Conservation (phyloP, 805 yeast genomes). For the Metschnikowia lunata region DNA sequence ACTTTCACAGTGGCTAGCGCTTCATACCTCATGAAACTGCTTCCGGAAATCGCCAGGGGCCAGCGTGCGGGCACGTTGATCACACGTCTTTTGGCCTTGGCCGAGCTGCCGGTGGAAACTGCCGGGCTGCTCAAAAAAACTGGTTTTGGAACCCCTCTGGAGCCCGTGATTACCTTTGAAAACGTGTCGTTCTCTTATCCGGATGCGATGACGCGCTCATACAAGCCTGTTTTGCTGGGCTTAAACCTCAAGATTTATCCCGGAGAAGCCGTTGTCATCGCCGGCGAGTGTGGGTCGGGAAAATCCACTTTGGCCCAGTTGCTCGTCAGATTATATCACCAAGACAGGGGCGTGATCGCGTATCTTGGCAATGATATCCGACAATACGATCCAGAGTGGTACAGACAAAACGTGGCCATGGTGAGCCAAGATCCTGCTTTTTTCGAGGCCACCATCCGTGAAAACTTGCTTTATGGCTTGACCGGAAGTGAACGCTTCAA, state of each 20-base stretch:
- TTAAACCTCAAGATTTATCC: slow-evolving; percentile 40
- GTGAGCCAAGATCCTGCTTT: slow-evolving; percentile 75
- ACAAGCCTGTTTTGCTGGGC: slow-evolving; percentile 32
- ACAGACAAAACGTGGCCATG: slow-evolving; percentile 55
- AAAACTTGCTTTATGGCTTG: slow-evolving; percentile 66
- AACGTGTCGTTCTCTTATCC: slow-evolving; percentile 51
- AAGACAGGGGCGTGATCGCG: slow-evolving; percentile 35
- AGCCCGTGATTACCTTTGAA: slow-evolving; percentile 40
- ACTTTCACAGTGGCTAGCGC: slow-evolving; percentile 70
- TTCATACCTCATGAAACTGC: slow-evolving; percentile 50
- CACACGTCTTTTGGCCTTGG: slow-evolving; percentile 34
- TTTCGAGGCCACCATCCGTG: slow-evolving; percentile 68
- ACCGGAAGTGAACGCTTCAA: slow-evolving; percentile 15
- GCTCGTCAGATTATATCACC: slow-evolving; percentile 49
- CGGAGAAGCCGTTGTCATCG: slow-evolving; percentile 58
- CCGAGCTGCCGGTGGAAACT: slow-evolving; percentile 32
- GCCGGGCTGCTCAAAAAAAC: slow-evolving; percentile 1
- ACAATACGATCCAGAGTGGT: slow-evolving; percentile 39
- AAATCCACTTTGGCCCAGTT: slow-evolving; percentile 72
- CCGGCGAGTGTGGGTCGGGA: slow-evolving; percentile 90
- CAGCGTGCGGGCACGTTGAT: slow-evolving; percentile 62
- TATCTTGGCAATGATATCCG: slow-evolving; percentile 48
- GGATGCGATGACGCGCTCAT: slow-evolving; percentile 15
- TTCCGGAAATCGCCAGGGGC: slow-evolving; percentile 82
- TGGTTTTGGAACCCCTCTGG: not conserved